Conservation (phyloP, 352 stramenopile species). For the Pythium phragmitis region DNA sequence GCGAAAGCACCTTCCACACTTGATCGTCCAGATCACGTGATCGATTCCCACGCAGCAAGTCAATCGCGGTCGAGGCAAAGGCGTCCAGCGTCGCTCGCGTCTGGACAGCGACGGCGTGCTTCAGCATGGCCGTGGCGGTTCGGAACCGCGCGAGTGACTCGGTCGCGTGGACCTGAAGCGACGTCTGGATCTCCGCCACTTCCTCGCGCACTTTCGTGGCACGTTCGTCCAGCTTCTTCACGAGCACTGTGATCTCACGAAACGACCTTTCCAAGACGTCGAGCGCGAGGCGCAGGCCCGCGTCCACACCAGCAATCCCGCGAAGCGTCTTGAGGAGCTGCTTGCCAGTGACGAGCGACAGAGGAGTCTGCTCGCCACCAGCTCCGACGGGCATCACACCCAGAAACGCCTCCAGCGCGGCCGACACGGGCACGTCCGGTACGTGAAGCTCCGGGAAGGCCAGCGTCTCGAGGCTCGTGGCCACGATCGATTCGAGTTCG, state of each 20-base stretch:
- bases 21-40: not conserved
- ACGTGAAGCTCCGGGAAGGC: not conserved
- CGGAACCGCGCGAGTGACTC: constrained; percentile 1
- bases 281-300: not conserved
- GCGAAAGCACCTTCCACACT: not conserved
- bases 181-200: constrained; percentile 9
- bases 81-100: constrained; percentile 3
- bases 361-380: not conserved
- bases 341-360: constrained; percentile 2
- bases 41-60: not conserved
- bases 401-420: not conserved
- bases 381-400: not conserved
- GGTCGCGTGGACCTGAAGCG: not conserved
- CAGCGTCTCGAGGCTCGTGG: not conserved
- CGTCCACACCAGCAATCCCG: not conserved
- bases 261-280: constrained; percentile 7
- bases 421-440: not conserved
- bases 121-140: not conserved
- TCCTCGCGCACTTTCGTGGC: constrained; percentile 10
- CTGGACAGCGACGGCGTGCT: not conserved
- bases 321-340: constrained; percentile 13
- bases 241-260: not conserved
- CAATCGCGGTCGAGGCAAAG: not conserved
- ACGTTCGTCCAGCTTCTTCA: not conserved
- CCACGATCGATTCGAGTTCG: not conserved